Conservation (phyloP, 208 protist genomes). For the Trypanosoma scelopori region DNA sequence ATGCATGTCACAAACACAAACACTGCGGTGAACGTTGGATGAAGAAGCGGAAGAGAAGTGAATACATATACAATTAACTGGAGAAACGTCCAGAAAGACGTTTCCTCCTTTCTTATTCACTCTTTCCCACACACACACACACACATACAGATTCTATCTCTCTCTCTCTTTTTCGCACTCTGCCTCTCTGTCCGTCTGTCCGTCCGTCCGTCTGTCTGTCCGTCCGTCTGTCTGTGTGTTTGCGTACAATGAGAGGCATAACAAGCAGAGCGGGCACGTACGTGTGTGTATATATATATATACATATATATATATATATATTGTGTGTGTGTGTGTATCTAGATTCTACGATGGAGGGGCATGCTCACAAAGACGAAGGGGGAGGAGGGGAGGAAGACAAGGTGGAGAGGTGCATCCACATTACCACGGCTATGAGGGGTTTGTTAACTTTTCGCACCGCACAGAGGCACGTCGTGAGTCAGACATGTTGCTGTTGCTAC, state of each 20-base stretch:
- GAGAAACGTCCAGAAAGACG: background rate
- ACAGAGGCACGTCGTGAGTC: slow-evolving; percentile 20
- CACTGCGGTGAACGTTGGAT: no score
- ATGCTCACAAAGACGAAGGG: background rate
- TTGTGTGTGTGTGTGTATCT: background rate
- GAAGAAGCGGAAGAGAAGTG: no score
- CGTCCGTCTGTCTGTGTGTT: no score
- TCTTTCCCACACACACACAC: no score
- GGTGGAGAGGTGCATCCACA: background rate
- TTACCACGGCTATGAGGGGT: background rate
- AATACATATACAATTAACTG: slow-evolving; percentile 2
- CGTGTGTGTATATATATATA: slow-evolving; percentile 4
- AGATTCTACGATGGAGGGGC: no score
- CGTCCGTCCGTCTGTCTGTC: no score
- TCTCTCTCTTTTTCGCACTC: no score
- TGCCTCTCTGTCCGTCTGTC: no score
- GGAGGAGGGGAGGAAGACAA: background rate
- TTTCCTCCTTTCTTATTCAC: background rate
- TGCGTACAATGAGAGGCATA: background rate
- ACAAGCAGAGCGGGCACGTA: slow-evolving; percentile 17
- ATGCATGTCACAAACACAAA: no score
- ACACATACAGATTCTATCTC: no score
- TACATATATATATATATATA: slow-evolving; percentile 1
- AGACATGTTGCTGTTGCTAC: slow-evolving; percentile 19
- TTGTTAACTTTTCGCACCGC: slow-evolving; percentile 10